Evolutionary conservation across 2,329 filamentous ascomycete species (phyloP).

Genomic region (Aspergillus brunneoviolaceus): DNA sequence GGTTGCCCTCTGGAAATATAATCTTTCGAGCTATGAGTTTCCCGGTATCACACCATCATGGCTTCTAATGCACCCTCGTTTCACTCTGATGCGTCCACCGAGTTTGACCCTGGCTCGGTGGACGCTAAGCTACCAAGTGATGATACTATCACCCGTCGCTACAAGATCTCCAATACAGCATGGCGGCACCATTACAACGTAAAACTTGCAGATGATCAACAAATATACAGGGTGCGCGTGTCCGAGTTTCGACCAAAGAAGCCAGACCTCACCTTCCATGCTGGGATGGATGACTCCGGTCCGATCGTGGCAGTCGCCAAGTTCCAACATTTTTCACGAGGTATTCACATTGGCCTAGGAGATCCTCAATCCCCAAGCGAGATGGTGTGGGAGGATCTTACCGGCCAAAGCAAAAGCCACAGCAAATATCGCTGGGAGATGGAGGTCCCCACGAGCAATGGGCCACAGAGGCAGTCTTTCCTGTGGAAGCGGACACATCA

Average conservation of each 20-base stretch:
- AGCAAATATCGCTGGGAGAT: constrained; percentile 32
- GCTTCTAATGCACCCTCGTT: neutral
- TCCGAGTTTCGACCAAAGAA: constrained; percentile 31
- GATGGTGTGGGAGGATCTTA: constrained; percentile 33
- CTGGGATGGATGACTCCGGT: constrained; percentile 24
- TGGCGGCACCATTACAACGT: constrained; percentile 27
- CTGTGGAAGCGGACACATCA: constrained; percentile 35
- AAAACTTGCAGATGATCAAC: constrained; percentile 17
- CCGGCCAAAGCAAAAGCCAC: constrained; percentile 23
- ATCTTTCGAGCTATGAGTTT: neutral
- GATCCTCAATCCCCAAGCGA: constrained; percentile 24
- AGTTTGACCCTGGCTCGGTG: neutral
- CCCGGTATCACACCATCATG: neutral
- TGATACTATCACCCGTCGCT: constrained; percentile 14
- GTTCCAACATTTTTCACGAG: constrained; percentile 34
- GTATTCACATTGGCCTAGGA: constrained; percentile 34
- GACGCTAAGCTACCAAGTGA: neutral
- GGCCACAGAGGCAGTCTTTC: constrained; percentile 23
- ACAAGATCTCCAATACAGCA: constrained; percentile 25
- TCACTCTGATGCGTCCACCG: neutral
- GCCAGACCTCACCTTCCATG: constrained; percentile 36
- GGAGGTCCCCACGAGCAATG: constrained; percentile 12
- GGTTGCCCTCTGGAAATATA: neutral
- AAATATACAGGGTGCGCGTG: constrained; percentile 29
- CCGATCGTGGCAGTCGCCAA: constrained; percentile 33